phyloP scores from a whole-genome alignment of 345 rosid genomes.

The Rhizophora mangle region DNA sequence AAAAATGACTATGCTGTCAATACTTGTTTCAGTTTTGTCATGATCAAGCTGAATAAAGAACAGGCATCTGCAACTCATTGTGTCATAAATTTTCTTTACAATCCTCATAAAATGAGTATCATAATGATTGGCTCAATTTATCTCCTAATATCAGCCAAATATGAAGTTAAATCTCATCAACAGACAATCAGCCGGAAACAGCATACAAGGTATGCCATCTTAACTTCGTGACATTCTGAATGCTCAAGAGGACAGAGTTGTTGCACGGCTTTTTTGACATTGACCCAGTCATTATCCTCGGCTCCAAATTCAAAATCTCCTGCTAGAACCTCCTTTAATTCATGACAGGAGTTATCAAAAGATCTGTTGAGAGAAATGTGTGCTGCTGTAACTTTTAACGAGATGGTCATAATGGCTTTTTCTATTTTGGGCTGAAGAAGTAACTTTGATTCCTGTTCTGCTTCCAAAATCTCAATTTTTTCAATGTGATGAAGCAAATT shows the following conservation, averaged over 20 bases:
- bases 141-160: slow-evolving; percentile 33
- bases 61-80: slow-evolving; percentile 66
- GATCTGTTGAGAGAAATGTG: background rate
- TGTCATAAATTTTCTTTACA: slow-evolving; percentile 51
- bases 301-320: slow-evolving; percentile 68
- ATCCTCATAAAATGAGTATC: slow-evolving; percentile 53
- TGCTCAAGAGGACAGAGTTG: slow-evolving; percentile 57
- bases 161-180: background rate
- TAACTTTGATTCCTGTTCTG: no score
- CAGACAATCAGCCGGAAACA: slow-evolving; percentile 52
- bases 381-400: slow-evolving; percentile 34
- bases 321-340: slow-evolving; percentile 59
- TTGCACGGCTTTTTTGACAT: slow-evolving; percentile 45
- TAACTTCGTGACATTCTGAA: slow-evolving; percentile 51
- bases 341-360: slow-evolving; percentile 25
- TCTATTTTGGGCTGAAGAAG: background rate
- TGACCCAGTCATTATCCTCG: slow-evolving; percentile 67
- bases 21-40: slow-evolving; percentile 44
- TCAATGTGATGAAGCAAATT: background rate
- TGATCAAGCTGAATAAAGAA: slow-evolving; percentile 48
- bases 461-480: no score
- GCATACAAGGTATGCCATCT: slow-evolving; percentile 50
- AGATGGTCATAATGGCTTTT: background rate
- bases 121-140: slow-evolving; percentile 57
- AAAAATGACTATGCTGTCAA: background rate